Evolutionary conservation across 2,329 filamentous ascomycete species (phyloP), one percentile per base, ranked within the genome.

Genomic region (Botrytis elliptica): DNA sequence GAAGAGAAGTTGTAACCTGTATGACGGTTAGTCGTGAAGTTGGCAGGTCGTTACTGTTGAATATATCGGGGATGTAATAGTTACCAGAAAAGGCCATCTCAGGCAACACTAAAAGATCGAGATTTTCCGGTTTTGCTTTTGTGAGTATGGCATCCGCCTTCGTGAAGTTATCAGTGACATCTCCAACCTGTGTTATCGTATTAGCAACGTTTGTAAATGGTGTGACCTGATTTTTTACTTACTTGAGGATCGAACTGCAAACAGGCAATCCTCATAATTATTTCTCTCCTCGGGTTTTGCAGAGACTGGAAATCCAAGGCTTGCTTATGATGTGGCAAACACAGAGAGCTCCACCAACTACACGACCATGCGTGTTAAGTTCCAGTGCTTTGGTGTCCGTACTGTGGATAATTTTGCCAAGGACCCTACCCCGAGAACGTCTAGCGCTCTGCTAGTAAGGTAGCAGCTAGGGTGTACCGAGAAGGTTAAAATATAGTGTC

Each of bases 61-160:
- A 55, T 25, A 52, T 29, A 25, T 46, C 38, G 49, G 14, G 10
- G 55, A 66, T 20, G 9, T 1, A 3, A 52, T 33, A 73, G 75
- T 77, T 82, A 92, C 91, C 91, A 73, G 89, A 87, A 79, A 95
- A 94, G 1, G 93, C 91, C 81, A 95, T 83, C 80, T 95, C 93
- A 0, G 93, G 92, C 0, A 95, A 83, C 0, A 95, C 88, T 0
- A 96, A 84, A 44, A 95, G 85, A 79, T 94, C 91, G 1, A 95
- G 77, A n/a, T 86, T 83, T 1, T 86, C 82, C 0, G 85, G 83
- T 9, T 85, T 82, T 0, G 88, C 86, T 40, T 80, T 84, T 29
- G 82, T 85, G 18, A 95, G 83, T 6, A 95, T 85, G 0, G 85
- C 82, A 76, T 94, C 89, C 75, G 92, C 92, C 29, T 87, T 87